phyloP scores from a whole-genome alignment of 2,329 filamentous ascomycete species.

The Stromatinia cepivora region DNA sequence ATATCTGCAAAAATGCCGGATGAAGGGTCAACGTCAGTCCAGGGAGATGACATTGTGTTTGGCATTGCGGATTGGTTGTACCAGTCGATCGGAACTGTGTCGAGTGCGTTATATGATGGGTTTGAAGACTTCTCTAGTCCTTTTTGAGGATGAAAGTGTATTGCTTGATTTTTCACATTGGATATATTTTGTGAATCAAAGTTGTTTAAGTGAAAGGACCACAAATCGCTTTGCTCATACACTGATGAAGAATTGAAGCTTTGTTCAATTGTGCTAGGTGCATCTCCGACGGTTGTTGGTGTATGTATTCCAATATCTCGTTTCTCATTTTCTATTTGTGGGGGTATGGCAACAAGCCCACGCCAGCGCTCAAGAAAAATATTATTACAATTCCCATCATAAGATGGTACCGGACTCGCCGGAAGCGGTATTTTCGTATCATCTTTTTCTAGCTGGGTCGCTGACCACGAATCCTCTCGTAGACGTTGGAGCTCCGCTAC shows the following conservation, averaged over 20 bases:
- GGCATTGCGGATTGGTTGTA: slow-evolving; percentile 24
- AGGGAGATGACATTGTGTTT: slow-evolving; percentile 35
- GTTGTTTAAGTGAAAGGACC: neutral
- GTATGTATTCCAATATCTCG: neutral
- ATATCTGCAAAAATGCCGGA: slow-evolving; percentile 33
- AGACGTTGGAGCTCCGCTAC: slow-evolving; percentile 40
- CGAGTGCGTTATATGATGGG: slow-evolving; percentile 19
- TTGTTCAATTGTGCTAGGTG: neutral
- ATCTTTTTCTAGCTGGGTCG: slow-evolving; percentile 31
- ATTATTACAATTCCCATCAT: slow-evolving; percentile 28
- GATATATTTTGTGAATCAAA: slow-evolving; percentile 19
- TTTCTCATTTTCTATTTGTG: neutral
- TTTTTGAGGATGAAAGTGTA: slow-evolving; percentile 11
- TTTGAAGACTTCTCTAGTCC: neutral
- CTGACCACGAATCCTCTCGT: slow-evolving; percentile 35
- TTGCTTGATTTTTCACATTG: slow-evolving; percentile 7
- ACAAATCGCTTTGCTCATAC: neutral
- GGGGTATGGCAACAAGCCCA: slow-evolving; percentile 33
- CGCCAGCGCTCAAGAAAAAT: slow-evolving; percentile 40
- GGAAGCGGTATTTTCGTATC: slow-evolving; percentile 34
- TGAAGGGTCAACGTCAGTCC: slow-evolving; percentile 33
- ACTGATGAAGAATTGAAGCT: neutral
- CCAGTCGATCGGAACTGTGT: neutral
- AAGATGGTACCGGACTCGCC: slow-evolving; percentile 36
- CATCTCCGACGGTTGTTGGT: neutral